phyloP scores from a whole-genome alignment of 192 early-diverging fungal genomes.

The Rhizoclosmatium globosum region DNA sequence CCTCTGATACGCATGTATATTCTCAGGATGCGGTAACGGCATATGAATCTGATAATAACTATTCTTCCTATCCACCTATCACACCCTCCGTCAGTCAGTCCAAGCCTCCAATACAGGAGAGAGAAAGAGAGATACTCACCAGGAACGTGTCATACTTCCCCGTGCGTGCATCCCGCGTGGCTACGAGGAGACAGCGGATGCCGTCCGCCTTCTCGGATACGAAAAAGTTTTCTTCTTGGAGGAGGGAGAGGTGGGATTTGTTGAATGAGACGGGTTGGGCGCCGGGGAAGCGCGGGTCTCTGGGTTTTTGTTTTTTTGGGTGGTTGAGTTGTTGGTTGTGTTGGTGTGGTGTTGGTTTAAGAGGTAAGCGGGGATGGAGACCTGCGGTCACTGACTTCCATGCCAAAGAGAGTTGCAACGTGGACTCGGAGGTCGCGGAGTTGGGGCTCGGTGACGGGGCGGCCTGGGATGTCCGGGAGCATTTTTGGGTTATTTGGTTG shows the following conservation, averaged over 20 bases:
- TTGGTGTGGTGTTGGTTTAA: neutral
- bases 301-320: neutral
- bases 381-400: slow-evolving; percentile 17
- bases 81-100: slow-evolving; percentile 2
- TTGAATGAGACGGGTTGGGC: slow-evolving; percentile 65
- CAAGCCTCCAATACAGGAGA: neutral
- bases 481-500: neutral
- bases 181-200: slow-evolving; percentile 58
- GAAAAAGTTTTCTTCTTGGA: slow-evolving; percentile 64
- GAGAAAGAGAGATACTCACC: slow-evolving; percentile 15
- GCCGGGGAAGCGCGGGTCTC: slow-evolving; percentile 57
- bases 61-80: slow-evolving; percentile 87
- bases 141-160: slow-evolving; percentile 45
- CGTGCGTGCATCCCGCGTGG: slow-evolving; percentile 32
- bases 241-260: slow-evolving; percentile 47
- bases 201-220: slow-evolving; percentile 71
- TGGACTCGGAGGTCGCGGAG: slow-evolving; percentile 31
- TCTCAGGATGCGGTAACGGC: slow-evolving; percentile 58
- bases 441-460: slow-evolving; percentile 20
- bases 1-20: slow-evolving; percentile 58
- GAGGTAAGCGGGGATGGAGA: neutral
- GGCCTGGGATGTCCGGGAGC: slow-evolving; percentile 42
- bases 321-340: neutral
- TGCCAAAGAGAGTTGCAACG: slow-evolving; percentile 10
- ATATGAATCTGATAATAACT: slow-evolving; percentile 72